Percentiles rank a stretch among this genome's conserved stretches.
phyloP scores from a whole-genome alignment of 352 stramenopile species.

The Pythium plurisporium region DNA sequence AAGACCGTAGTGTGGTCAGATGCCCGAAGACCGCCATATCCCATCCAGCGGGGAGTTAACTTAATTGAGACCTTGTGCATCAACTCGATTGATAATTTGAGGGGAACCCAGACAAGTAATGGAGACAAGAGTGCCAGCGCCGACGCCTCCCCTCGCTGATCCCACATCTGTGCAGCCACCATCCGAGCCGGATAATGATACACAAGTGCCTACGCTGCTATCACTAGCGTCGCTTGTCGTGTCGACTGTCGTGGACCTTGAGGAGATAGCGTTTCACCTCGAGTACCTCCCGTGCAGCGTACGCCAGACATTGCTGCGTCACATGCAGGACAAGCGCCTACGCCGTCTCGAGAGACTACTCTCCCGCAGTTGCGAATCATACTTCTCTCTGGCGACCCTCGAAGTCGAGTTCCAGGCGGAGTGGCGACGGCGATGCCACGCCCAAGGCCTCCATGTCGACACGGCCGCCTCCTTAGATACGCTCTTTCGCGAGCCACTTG shows the following conservation, averaged over 20 bases:
- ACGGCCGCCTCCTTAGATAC: slow-evolving; percentile 9
- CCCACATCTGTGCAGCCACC: neutral
- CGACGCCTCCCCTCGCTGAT: neutral
- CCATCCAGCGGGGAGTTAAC: no score
- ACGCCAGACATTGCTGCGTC: neutral
- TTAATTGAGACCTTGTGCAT: slow-evolving; percentile 15
- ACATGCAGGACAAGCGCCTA: slow-evolving; percentile 13
- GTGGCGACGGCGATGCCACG: slow-evolving; percentile 10
- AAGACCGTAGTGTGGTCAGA: neutral
- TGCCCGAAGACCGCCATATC: no score
- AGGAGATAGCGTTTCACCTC: slow-evolving; percentile 13
- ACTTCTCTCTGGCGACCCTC: neutral
- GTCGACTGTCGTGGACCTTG: neutral
- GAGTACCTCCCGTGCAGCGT: slow-evolving; percentile 11
- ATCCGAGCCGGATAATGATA: neutral
- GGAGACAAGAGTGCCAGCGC: neutral
- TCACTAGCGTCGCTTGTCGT: slow-evolving; percentile 7
- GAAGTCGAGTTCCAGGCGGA: slow-evolving; percentile 19
- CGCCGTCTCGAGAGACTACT: slow-evolving; percentile 17
- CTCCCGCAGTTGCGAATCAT: neutral
- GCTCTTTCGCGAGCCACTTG: slow-evolving; percentile 16
- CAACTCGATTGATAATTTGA: neutral
- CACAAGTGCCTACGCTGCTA: slow-evolving; percentile 3
- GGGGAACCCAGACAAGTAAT: neutral
- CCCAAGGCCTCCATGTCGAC: slow-evolving; percentile 3